These are phyloP conservation scores for Coniella lustricola DNA, from an alignment of 2,329 filamentous ascomycete genomes.

Conservation along the genomic window DNA sequence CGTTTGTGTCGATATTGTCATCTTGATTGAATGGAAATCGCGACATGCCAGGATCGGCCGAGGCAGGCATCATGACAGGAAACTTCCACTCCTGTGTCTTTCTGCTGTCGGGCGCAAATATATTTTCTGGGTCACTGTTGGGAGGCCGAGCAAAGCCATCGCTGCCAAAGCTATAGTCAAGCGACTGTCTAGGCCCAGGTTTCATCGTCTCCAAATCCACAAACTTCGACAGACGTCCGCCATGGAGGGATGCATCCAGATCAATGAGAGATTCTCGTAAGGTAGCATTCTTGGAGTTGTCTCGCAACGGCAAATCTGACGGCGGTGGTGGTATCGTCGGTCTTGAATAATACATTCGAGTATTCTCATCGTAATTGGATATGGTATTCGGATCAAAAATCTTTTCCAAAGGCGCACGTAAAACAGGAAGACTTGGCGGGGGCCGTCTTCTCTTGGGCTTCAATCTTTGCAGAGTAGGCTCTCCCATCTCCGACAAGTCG, in stretches of 20 bases:
- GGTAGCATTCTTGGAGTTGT: constrained; percentile 45
- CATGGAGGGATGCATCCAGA: constrained; percentile 52
- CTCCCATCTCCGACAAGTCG: constrained; percentile 32
- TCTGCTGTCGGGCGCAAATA: constrained; percentile 30
- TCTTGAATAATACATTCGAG: constrained; percentile 51
- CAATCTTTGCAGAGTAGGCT: constrained; percentile 27
- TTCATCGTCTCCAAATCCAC: constrained; percentile 56
- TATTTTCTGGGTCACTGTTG: constrained; percentile 51
- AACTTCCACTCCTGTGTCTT: constrained; percentile 47
- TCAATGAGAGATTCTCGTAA: constrained; percentile 60
- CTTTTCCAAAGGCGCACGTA: constrained; percentile 55
- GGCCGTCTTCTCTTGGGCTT: constrained; percentile 49
- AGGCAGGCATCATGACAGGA: constrained; percentile 40
- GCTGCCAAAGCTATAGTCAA: constrained; percentile 43
- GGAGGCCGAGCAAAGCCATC: constrained; percentile 42
- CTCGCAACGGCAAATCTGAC: constrained; percentile 53
- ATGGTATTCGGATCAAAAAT: constrained; percentile 61
- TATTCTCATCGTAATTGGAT: constrained; percentile 58
- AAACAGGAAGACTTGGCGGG: constrained; percentile 51
- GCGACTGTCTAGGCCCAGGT: constrained; percentile 39
- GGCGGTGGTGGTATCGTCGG: constrained; percentile 33
- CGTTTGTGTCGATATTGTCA: constrained; percentile 9
- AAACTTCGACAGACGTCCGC: constrained; percentile 49
- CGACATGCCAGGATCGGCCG: constrained; percentile 40
- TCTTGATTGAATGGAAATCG: constrained; percentile 36